These are phyloP conservation scores for Candida chilensis DNA, from an alignment of 805 yeast genomes.

Conservation along the genomic window DNA sequence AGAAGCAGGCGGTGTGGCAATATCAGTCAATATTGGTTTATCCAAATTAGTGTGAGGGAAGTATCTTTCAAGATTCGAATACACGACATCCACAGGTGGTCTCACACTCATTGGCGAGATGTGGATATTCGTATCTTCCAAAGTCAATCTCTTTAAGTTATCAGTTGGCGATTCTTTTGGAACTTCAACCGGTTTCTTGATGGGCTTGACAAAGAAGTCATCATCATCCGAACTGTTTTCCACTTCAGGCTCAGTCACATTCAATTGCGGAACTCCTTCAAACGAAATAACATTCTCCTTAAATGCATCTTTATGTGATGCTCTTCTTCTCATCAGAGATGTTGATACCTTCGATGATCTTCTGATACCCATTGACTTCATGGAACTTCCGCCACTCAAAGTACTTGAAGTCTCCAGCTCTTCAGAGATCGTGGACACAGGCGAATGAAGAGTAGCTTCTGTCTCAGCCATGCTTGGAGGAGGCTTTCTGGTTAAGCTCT, in stretches of 20 bases:
- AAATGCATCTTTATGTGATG: constrained; percentile 38
- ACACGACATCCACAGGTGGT: constrained; percentile 92
- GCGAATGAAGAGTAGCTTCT: not conserved
- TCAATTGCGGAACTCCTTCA: constrained; percentile 58
- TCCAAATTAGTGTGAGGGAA: constrained; percentile 92
- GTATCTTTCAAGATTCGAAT: constrained; percentile 82
- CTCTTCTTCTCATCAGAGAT: constrained; percentile 5
- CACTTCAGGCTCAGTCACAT: constrained; percentile 7
- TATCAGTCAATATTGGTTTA: constrained; percentile 76
- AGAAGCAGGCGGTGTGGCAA: constrained; percentile 48
- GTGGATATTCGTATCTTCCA: constrained; percentile 1
- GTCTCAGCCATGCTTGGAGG: constrained; percentile 6
- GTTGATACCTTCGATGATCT: constrained; percentile 2
- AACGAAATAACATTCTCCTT: constrained; percentile 67
- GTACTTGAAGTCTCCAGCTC: not conserved
- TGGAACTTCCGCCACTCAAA: not conserved
- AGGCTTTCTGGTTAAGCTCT: constrained; percentile 8
- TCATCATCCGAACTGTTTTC: constrained; percentile 18
- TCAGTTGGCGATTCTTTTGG: not conserved
- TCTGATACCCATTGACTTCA: constrained; percentile 1
- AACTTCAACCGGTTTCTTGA: constrained; percentile 9
- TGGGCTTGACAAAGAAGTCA: constrained; percentile 19
- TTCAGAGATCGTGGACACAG: not conserved
- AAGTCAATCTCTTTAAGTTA: not conserved
- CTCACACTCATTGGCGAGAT: constrained; percentile 33